Percentiles rank a stretch among this genome's conserved stretches.
These are phyloP conservation scores for Cordyceps farinosa DNA, from an alignment of 2,329 filamentous ascomycete genomes.

Conservation along the genomic window DNA sequence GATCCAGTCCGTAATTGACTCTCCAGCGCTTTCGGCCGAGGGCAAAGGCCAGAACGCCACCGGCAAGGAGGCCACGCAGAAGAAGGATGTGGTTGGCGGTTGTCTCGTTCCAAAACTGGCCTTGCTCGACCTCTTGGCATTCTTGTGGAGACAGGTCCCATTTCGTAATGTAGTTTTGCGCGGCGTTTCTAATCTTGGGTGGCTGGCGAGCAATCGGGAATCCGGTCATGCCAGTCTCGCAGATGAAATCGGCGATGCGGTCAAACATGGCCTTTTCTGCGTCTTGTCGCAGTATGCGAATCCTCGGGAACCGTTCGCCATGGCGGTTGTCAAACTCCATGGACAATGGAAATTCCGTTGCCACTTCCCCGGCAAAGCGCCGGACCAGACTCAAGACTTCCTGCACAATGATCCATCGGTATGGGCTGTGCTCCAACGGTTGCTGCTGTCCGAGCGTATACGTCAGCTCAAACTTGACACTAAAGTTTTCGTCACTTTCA, in stretches of 20 bases:
- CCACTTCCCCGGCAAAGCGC: neutral
- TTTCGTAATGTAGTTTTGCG: neutral
- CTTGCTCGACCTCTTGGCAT: neutral
- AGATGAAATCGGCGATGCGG: constrained; percentile 35
- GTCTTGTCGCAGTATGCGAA: neutral
- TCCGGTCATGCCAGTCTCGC: constrained; percentile 33
- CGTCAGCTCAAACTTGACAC: constrained; percentile 57
- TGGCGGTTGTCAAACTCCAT: neutral
- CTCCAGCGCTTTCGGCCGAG: constrained; percentile 58
- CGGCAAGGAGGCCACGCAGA: constrained; percentile 53
- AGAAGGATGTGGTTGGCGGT: constrained; percentile 24
- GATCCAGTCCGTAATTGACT: constrained; percentile 60
- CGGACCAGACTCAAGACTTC: neutral
- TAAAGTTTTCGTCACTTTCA: constrained; percentile 63
- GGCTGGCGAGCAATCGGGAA: constrained; percentile 41
- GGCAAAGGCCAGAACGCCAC: constrained; percentile 51
- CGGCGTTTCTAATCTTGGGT: neutral
- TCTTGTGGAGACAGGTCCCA: neutral
- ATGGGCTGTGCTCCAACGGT: constrained; percentile 47
- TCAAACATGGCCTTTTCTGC: neutral
- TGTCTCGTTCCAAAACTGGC: neutral
- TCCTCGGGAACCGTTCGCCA: neutral
- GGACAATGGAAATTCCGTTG: neutral
- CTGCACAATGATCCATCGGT: constrained; percentile 56
- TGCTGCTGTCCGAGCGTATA: constrained; percentile 57